These are phyloP conservation scores for Sisymbrium altissimum DNA, from an alignment of 345 rosid species.

Conservation along the genomic window DNA sequence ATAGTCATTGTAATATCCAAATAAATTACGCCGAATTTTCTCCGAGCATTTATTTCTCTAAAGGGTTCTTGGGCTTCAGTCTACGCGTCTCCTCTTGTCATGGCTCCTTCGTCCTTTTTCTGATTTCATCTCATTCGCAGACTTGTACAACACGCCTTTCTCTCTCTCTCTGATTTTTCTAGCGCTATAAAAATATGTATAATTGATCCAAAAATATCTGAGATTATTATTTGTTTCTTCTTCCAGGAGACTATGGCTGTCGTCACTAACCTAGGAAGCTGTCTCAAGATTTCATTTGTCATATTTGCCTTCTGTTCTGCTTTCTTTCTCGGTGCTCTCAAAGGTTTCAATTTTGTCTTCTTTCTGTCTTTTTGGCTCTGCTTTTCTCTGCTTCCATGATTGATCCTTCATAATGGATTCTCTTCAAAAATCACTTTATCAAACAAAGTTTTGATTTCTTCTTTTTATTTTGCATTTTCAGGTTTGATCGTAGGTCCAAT, in stretches of 20 bases:
- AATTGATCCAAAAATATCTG: background rate
- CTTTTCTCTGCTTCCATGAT: conserved; percentile 1
- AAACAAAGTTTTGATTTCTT: too few species aligned
- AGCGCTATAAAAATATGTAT: background rate
- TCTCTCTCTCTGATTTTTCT: background rate
- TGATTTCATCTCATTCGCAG: conserved; percentile 4
- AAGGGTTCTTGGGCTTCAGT: background rate
- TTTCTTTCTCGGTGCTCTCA: conserved; percentile 67
- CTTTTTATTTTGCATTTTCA: conserved; percentile 39
- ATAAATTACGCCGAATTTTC: background rate
- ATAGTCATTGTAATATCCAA: background rate
- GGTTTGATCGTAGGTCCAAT: conserved; percentile 74
- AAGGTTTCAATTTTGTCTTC: conserved; percentile 46
- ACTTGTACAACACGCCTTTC: conserved; percentile 21
- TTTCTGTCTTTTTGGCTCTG: background rate
- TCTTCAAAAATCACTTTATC: background rate
- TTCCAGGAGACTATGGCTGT: conserved; percentile 24
- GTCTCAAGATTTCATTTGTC: conserved; percentile 46
- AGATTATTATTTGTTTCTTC: conserved; percentile 4
- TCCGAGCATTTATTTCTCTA: background rate
- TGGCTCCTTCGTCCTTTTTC: background rate
- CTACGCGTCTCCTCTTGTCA: background rate
- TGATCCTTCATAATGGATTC: background rate
- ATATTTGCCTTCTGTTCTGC: conserved; percentile 65
- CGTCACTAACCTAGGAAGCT: conserved; percentile 37